Base-by-base conservation (phyloP, 768 basidiomycete species). In the Lactifluus echinatus region DNA sequence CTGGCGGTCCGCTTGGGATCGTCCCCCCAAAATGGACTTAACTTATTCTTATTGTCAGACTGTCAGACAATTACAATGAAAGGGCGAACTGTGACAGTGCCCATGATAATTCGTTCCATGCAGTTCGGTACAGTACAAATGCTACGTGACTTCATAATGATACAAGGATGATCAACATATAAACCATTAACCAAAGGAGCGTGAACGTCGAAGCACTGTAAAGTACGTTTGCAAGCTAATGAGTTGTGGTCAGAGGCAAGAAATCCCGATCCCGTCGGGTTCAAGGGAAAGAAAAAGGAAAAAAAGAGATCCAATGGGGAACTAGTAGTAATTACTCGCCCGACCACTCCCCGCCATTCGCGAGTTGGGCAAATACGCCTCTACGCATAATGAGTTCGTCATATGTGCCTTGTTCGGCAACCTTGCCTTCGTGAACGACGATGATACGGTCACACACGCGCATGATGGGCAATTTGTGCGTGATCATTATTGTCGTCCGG, bases 391-490 rank as follows among this genome's bases (percentile, higher is more conserved):
- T 75, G 57, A 94, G 76, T 61, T 79, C 73, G 14, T 87, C 83
- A 67, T 82, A 95, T 37, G 76, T 75, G 36, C 92, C 93, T 64
- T 91, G 71, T 72, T 96, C 93, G 19, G 75, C 85, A 21, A 94
- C 76, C 57, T 69, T 69, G 1, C 94, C 95, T n/a, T 84, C 82
- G 17, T 83, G 76, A 5, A 97, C 70, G 42, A 95, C 85, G 19
- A 96, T 63, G 33, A 97, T 83, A 33, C 91, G 78, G 70, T 97
- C 93, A 71, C 95, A 97, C 80, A 88, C 82, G 68, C 76, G 77
- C 94, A 97, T 98, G 29, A 91, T 83, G 43, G 83, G 79, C 29
- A 92, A 69, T 70, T 95, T 95, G 72, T 98, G 95, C 12, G 94
- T 97, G 63, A 97, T 83, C 79, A 97, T 87, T 62, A 97, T 70